A percentile compares a stretch with the other conserved stretches of the same genome.
Conservation (phyloP, 345 rosid species). For the Eucalyptus microcorys region DNA sequence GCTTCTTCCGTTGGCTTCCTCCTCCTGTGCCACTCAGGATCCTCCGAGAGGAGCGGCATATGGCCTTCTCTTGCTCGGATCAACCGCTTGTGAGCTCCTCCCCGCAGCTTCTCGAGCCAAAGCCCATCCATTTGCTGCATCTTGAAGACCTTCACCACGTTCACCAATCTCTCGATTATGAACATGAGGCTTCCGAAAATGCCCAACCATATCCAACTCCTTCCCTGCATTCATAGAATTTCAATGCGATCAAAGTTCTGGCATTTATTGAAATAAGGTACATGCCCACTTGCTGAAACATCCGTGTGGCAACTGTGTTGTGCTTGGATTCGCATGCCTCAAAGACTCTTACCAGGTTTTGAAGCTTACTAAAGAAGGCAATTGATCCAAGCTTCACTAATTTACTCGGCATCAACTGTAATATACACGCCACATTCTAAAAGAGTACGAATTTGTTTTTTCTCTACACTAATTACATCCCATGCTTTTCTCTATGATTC, state of each 20-base stretch:
- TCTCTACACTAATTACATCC: no score
- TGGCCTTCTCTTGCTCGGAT: slow-evolving; percentile 42
- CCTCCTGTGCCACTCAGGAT: slow-evolving; percentile 18
- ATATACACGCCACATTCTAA: background rate
- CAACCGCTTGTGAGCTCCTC: slow-evolving; percentile 61
- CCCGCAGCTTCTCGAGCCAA: slow-evolving; percentile 62
- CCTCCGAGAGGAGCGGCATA: slow-evolving; percentile 43
- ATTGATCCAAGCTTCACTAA: background rate
- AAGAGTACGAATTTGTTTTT: no score
- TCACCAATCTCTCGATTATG: slow-evolving; percentile 40
- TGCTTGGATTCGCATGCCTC: background rate
- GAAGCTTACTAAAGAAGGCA: background rate
- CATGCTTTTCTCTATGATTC: background rate
- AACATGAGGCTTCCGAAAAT: slow-evolving; percentile 39
- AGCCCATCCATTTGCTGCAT: slow-evolving; percentile 40
- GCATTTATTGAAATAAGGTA: background rate
- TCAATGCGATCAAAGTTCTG: background rate
- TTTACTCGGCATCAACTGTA: background rate
- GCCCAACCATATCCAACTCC: slow-evolving; percentile 47
- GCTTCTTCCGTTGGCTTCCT: slow-evolving; percentile 9
- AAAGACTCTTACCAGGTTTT: background rate
- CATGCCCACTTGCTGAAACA: background rate
- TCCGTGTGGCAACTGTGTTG: background rate
- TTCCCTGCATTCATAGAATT: slow-evolving; percentile 16
- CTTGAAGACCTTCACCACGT: slow-evolving; percentile 65